Conservation (phyloP, 192 early-diverging fungal genomes). For the Glomus cerebriforme region DNA sequence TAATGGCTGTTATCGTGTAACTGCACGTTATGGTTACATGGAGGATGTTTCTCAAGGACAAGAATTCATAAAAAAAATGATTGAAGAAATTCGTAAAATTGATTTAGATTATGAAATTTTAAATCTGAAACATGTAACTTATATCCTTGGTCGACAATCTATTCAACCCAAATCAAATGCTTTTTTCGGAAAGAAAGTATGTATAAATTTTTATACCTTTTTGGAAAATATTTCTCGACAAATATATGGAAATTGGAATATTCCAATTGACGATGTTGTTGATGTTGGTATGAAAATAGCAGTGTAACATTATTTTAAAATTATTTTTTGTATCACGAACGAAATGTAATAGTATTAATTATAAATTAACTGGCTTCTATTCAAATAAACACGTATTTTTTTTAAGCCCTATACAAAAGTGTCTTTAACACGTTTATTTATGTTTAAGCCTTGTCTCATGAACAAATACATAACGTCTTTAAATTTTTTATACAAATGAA, state of each 20-base stretch:
- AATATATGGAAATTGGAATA: conserved; percentile 16
- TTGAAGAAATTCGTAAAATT: not conserved
- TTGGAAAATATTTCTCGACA: conserved; percentile 19
- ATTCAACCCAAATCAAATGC: not conserved
- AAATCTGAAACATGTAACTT: conserved; percentile 2
- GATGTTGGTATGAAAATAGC: conserved; percentile 24
- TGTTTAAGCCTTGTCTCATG: too few relatives aligned
- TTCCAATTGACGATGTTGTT: conserved; percentile 9
- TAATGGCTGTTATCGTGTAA: not conserved
- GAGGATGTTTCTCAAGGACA: conserved; percentile 9
- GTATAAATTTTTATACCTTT: not conserved
- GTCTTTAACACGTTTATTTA: too few relatives aligned
- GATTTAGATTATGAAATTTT: not conserved
- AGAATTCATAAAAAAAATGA: conserved; percentile 14
- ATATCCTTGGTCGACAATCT: not conserved
- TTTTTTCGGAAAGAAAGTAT: not conserved
- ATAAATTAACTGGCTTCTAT: too few relatives aligned
- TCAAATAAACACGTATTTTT: too few relatives aligned
- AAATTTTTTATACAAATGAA: too few relatives aligned
- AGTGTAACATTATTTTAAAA: not conserved
- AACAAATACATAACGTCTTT: too few relatives aligned
- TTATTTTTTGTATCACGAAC: too few relatives aligned
- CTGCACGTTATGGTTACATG: conserved; percentile 22
- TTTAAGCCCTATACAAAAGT: too few relatives aligned
- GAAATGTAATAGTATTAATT: too few relatives aligned